A percentile compares a stretch with the other conserved stretches of the same genome.
phyloP scores from a whole-genome alignment of 805 yeast genomes.

The Lachancea kluyveri region DNA sequence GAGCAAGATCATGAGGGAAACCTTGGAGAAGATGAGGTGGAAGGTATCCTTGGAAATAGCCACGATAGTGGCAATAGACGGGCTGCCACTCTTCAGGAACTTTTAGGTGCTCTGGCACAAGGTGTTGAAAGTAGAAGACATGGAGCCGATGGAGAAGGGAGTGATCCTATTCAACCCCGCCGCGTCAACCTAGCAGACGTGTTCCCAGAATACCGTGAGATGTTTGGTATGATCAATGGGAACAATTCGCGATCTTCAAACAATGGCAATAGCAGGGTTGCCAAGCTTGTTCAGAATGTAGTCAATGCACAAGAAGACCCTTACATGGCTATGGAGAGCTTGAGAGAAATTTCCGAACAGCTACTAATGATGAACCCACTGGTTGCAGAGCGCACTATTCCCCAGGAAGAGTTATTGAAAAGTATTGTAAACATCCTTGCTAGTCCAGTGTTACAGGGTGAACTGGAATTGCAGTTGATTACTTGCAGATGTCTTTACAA shows the following conservation, averaged over 20 bases:
- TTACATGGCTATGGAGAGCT: constrained; percentile 53
- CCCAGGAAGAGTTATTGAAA: constrained; percentile 49
- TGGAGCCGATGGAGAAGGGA: constrained; percentile 4
- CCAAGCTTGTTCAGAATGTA: constrained; percentile 24
- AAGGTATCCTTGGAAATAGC: constrained; percentile 13
- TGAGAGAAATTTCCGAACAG: constrained; percentile 58
- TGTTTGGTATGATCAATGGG: constrained; percentile 30
- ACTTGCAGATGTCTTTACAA: constrained; percentile 83
- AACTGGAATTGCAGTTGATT: constrained; percentile 73
- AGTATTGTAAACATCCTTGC: constrained; percentile 52
- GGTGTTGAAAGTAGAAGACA: constrained; percentile 5
- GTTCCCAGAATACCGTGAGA: constrained; percentile 38
- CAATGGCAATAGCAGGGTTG: constrained; percentile 18
- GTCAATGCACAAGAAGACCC: constrained; percentile 42
- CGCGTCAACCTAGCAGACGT: constrained; percentile 29
- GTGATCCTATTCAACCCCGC: constrained; percentile 3
- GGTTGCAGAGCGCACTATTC: constrained; percentile 56
- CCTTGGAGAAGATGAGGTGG: constrained; percentile 15
- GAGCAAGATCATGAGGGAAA: neutral
- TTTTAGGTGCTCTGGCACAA: constrained; percentile 14
- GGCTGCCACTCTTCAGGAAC: constrained; percentile 9
- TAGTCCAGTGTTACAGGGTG: constrained; percentile 51
- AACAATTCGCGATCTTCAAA: constrained; percentile 8
- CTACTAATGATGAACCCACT: constrained; percentile 63
- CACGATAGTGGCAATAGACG: constrained; percentile 5